Evolutionary conservation across 108 stramenopile genomes (phyloP), one percentile per base, ranked within the genome.

Genomic region (Fistulifera pelliculosa): DNA sequence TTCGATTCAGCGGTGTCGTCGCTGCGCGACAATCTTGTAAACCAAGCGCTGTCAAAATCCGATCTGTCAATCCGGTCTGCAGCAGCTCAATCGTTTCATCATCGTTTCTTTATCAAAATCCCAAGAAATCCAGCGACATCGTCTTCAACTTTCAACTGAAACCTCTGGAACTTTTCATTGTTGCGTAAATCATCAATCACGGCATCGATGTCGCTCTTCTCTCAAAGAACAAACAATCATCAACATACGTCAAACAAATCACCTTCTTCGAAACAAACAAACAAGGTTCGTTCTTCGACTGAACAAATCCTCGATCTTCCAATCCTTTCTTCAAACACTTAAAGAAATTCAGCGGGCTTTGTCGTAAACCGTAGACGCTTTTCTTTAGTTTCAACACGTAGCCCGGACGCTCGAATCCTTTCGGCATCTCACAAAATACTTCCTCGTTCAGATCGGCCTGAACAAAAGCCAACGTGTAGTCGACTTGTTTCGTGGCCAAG

Each of bases 401-500:
- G 71, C 28, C 7, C 48, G 52, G 45, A 62, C 50, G 5, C 44
- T 1, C 15, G 27, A 73, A 75, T 12, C 65, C 65, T 28, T 56
- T 47, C 27, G 63, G 69, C 31, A 83, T 57, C 35, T 74, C 64
- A 12, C 76, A 47, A 25, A 57, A 49, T 12, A 66, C 57, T 14
- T 56, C 56, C 13, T 51, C 44, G 0, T 62, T 56, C 6, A 77
- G 26, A 1, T 27, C 24, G 10, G 77, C 69, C 25, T 77, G 74
- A 0, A 78, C 60, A 50, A 85, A 85, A 0, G 77, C 80, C 13
- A 47, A 47, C n/a, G 67, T 58, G 0, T 68, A 74, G 27, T 83
- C 72, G 7, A 62, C 67, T 53, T 77, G 77, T 0, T 49, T 55
- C 1, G 73, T 74, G 27, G 44, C 57, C 12, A 74, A 41, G 0